Evolutionary conservation across 805 yeast genomes (phyloP).

Genomic region (Yamadazyma insecticola): DNA sequence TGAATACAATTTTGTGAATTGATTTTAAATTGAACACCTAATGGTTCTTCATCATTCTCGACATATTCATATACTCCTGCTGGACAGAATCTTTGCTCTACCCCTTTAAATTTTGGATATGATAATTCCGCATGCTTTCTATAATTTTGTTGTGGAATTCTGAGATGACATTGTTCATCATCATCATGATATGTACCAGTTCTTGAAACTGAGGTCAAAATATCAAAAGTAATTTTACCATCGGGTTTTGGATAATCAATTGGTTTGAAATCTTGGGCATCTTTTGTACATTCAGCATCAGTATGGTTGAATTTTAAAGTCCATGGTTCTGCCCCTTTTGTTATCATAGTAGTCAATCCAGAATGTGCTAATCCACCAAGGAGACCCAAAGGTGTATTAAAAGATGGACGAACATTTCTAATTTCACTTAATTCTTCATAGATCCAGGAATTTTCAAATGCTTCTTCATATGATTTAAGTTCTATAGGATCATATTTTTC

Average conservation of each 20-base stretch:
- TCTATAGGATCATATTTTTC: conserved; percentile 30
- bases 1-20: conserved; percentile 97
- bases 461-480: conserved; percentile 56
- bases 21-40: conserved; percentile 83
- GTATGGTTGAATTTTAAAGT: conserved; percentile 67
- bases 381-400: conserved; percentile 68
- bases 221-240: conserved; percentile 85
- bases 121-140: conserved; percentile 62
- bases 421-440: conserved; percentile 77
- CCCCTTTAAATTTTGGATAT: conserved; percentile 77
- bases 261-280: conserved; percentile 61
- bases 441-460: conserved; percentile 78
- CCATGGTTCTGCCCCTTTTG: conserved; percentile 84
- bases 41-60: conserved; percentile 53
- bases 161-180: conserved; percentile 84
- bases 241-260: conserved; percentile 96
- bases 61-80: conserved; percentile 96
- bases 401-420: conserved; percentile 91
- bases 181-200: conserved; percentile 97
- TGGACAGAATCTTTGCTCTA: conserved; percentile 92
- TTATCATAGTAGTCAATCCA: conserved; percentile 74
- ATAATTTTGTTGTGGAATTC: conserved; percentile 57
- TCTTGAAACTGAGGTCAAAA: conserved; percentile 89
- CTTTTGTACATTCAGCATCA: conserved; percentile 68
- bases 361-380: conserved; percentile 81